These are phyloP conservation scores for Termitomyces sp. DNA, from an alignment of 768 basidiomycete species.

Conservation along the genomic window DNA sequence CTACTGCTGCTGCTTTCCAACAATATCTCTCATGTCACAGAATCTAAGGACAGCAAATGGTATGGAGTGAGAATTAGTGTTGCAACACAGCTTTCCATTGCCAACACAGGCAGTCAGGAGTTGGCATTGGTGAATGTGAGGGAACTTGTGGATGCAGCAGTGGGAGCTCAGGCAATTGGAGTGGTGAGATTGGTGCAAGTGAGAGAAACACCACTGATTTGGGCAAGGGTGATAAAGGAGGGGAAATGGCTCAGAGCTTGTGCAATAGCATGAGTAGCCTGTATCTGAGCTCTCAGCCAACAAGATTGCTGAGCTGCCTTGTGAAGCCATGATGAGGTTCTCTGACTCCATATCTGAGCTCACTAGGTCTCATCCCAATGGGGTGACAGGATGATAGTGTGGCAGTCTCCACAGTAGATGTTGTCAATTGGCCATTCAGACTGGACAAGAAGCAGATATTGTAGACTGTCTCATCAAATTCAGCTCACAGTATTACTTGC, in stretches of 20 bases:
- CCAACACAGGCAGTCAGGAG: conserved; percentile 6
- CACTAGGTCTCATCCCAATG: conserved; percentile 23
- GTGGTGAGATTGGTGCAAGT: conserved; percentile 26
- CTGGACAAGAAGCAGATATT: conserved; percentile 55
- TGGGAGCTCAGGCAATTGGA: conserved; percentile 23
- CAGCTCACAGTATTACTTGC: conserved; percentile 27
- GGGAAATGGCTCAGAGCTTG: conserved; percentile 24
- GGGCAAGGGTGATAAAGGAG: conserved; percentile 18
- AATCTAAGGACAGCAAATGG: conserved; percentile 21
- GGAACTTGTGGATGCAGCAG: conserved; percentile 24
- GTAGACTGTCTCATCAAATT: conserved; percentile 50
- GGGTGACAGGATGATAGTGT: conserved; percentile 34
- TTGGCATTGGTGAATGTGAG: conserved; percentile 13
- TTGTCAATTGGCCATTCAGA: conserved; percentile 34
- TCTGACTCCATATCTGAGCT: conserved; percentile 35
- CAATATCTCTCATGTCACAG: conserved; percentile 12
- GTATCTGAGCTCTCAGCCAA: conserved; percentile 38
- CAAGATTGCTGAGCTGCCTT: conserved; percentile 51
- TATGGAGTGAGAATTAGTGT: conserved; percentile 37
- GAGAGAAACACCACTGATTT: not conserved
- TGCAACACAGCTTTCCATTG: too few species aligned
- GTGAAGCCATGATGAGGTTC: conserved; percentile 43
- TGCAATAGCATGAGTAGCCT: conserved; percentile 29
- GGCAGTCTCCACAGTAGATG: conserved; percentile 27
- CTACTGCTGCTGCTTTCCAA: conserved; percentile 17